Base-by-base conservation (phyloP, 805 yeast genomes). In the Starmerella apicola region DNA sequence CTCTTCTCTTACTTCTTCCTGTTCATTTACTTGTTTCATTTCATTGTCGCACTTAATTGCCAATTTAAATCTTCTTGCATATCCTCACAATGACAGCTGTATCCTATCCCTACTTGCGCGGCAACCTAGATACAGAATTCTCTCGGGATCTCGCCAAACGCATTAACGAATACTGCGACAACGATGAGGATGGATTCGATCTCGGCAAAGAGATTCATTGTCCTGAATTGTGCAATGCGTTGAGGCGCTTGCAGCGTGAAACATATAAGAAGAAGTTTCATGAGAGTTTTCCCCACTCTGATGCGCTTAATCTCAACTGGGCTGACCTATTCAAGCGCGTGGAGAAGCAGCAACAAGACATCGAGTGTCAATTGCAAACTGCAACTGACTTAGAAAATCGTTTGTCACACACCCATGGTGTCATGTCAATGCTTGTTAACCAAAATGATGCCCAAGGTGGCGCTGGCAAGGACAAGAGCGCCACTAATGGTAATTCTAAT, bases 291-390 rank as follows among this genome's bases (percentile, higher is more conserved):
- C 16, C 5, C 3, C 32, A 32, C 18, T 31, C 29, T 20, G 24
- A 30, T 22, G 34, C 38, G 22, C 26, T 28, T 7, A 29, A 41
- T 28, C 15, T 33, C 27, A 46, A 51, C 43, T 49, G 51, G 53
- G 41, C 36, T 41, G 64, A 48, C 17, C 55, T 59, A 23, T 54
- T 49, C 47, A 37, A 42, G 34, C 57, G 55, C 34, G 60, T 60
- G 18, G 59, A 56, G 36, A 48, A 51, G 33, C 63, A 60, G 45
- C 62, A 59, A 44, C 50, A 44, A 17, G 63, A 60, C 40, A 59
- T 60, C 34, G 61, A 59, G 28, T 37, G 48, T 16, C 62, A 60
- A 37, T 46, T 54, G 27, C 52, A 52, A 24, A 57, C 59, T 7
- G 63, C 61, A 15, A 45, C 45, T 18, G 56, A 57, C 20, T 49